Percentiles rank a stretch among this genome's conserved stretches.
Evolutionary conservation across 2,329 filamentous ascomycete genomes (phyloP).

Genomic region (Myriangium duriaei): DNA sequence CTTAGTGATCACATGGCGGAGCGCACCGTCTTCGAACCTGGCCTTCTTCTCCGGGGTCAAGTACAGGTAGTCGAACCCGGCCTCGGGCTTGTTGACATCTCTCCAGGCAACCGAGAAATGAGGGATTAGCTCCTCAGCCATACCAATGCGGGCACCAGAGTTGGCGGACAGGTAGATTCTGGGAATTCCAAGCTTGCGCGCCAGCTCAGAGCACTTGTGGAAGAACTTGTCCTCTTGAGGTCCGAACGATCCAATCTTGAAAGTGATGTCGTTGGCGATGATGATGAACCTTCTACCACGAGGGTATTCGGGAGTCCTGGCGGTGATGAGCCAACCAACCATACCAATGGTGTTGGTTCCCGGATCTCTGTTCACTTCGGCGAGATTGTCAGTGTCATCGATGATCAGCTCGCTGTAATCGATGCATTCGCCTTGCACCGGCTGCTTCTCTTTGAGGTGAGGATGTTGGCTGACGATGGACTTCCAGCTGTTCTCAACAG

Average conservation of each 20-base stretch:
- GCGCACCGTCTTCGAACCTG: conserved; percentile 67
- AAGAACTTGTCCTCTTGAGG: conserved; percentile 97
- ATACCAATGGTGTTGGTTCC: conserved; percentile 95
- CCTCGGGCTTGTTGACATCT: conserved; percentile 63
- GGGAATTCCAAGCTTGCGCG: conserved; percentile 85
- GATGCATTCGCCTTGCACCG: conserved; percentile 77
- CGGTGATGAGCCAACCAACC: conserved; percentile 95
- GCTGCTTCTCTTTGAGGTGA: conserved; percentile 65
- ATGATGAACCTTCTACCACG: conserved; percentile 85
- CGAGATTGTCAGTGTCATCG: conserved; percentile 82
- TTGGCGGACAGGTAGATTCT: conserved; percentile 97
- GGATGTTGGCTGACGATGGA: conserved; percentile 63
- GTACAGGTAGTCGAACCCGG: conserved; percentile 95
- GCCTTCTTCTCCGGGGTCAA: conserved; percentile 76
- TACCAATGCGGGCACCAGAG: conserved; percentile 92
- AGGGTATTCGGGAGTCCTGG: conserved; percentile 90
- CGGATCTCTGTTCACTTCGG: conserved; percentile 87
- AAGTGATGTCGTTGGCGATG: conserved; percentile 98
- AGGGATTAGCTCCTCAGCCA: conserved; percentile 92
- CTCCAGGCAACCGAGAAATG: conserved; percentile 98
- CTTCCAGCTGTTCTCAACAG: conserved; percentile 89
- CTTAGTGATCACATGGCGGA: conserved; percentile 75
- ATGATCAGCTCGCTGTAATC: conserved; percentile 89
- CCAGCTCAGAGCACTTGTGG: conserved; percentile 95
- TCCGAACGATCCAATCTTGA: conserved; percentile 96